Evolutionary conservation across 2,329 filamentous ascomycete species (phyloP).

Genomic region (Drechslerella coelobrocha): DNA sequence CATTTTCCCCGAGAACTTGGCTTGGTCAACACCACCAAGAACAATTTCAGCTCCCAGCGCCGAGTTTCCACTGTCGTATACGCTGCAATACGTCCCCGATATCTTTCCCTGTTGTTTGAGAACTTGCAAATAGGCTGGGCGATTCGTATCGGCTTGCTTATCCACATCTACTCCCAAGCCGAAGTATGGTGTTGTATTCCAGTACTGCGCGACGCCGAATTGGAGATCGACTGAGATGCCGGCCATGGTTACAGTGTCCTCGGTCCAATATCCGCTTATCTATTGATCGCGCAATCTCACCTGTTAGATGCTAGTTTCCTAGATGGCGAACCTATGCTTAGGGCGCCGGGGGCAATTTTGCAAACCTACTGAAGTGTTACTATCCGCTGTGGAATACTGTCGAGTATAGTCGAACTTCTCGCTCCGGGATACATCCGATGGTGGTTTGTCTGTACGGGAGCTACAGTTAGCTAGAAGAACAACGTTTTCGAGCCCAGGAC

Average conservation of each 20-base stretch:
- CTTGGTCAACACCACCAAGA: constrained; percentile 5
- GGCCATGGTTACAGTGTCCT: background rate
- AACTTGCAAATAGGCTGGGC: background rate
- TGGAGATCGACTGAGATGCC: background rate
- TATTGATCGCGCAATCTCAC: background rate
- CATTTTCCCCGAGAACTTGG: constrained; percentile 6
- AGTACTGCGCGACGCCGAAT: constrained; percentile 11
- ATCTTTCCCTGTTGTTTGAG: constrained; percentile 8
- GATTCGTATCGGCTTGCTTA: background rate
- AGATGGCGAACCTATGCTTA: background rate
- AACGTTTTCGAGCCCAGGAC: background rate
- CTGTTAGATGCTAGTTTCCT: background rate
- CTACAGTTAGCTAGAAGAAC: background rate
- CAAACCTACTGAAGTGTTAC: too few species aligned
- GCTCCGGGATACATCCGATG: background rate
- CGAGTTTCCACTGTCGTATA: constrained; percentile 11
- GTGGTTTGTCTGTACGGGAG: background rate
- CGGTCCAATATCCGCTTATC: background rate
- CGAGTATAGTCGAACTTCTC: too few species aligned
- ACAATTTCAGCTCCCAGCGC: background rate
- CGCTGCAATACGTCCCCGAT: background rate
- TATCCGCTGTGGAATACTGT: too few species aligned
- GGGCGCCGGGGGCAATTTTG: too few species aligned
- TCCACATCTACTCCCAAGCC: background rate
- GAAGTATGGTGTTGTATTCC: constrained; percentile 6